Percentiles rank a stretch among this genome's conserved stretches.
These are phyloP conservation scores for Populus deltoides DNA, from an alignment of 345 rosid species.

Conservation along the genomic window DNA sequence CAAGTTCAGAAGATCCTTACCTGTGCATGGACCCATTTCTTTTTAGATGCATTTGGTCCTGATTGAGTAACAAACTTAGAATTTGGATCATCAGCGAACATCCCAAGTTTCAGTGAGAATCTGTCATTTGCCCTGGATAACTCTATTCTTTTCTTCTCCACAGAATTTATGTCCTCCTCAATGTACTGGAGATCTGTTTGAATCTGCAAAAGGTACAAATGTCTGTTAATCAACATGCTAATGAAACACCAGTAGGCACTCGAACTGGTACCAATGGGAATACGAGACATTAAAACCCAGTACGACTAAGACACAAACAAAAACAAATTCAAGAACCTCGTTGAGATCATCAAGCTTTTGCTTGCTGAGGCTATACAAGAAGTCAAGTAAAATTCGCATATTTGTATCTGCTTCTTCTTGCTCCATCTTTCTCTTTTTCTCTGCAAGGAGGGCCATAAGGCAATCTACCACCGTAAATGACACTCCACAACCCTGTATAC, in stretches of 20 bases:
- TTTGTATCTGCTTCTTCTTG: slow-evolving; percentile 43
- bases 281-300: not conserved
- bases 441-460: slow-evolving; percentile 33
- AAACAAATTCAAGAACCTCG: slow-evolving; percentile 25
- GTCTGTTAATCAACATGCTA: not conserved
- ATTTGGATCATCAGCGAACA: slow-evolving; percentile 4
- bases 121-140: not conserved
- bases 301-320: too few species aligned
- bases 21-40: slow-evolving; percentile 78
- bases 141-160: not conserved
- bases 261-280: not conserved
- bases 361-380: slow-evolving; percentile 38
- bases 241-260: not conserved
- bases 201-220: not conserved
- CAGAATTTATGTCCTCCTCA: slow-evolving; percentile 7
- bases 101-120: not conserved
- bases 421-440: slow-evolving; percentile 41
- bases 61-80: slow-evolving; percentile 29
- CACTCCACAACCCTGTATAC: slow-evolving; percentile 47
- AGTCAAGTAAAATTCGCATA: slow-evolving; percentile 38
- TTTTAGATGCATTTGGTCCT: slow-evolving; percentile 55
- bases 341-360: slow-evolving; percentile 41
- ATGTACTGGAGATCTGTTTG: slow-evolving; percentile 10
- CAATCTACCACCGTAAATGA: slow-evolving; percentile 42
- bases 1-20: slow-evolving; percentile 32